Base-by-base conservation (phyloP, 768 basidiomycete species). In the Tricholomella constricta region DNA sequence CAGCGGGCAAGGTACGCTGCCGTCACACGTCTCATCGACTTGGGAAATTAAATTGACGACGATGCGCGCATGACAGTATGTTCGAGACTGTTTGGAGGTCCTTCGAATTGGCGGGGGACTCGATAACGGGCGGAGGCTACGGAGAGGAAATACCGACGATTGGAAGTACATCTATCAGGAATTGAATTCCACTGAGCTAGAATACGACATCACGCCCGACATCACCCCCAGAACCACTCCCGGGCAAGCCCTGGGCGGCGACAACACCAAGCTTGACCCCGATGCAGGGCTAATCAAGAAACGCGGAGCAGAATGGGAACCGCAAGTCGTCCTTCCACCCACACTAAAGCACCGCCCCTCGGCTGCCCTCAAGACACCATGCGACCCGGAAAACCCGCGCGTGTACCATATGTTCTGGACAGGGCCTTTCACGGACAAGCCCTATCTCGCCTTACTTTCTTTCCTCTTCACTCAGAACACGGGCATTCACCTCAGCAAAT, bases 341-440 rank as follows among this genome's bases (percentile, higher is more conserved):
- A 71, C 78, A 15, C 70, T 77, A 38, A 73, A 76, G 38, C 76
- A 80, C 55, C 67, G 57, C 55, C 81, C 62, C 56, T 72, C 67
- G 61, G 75, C 65, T 57, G 74, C 68, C 51, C 72, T 77, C 12
- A 52, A 72, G 53, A 37, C 60, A 2, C 77, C 84, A 1, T 97
- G 95, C 72, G 86, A 91, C 47, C 65, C 75, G 0, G 84, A 89
- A 49, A 87, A 89, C 65, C 91, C 91, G 2, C 81, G 89, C 19
- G 67, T 95, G 4, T 96, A 91, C 78, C 94, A 97, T 71, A 81
- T 96, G 86, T 97, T 95, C 77, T 97, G 94, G 94, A 92, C 93
- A 1, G 94, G 94, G 0, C 86, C 93, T 1, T 96, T 98, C 74
- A 94, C 93, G 17, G 94, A 98, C 75, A 97, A 96, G 71, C 94